These are phyloP conservation scores for Tulasnella calospora DNA, from an alignment of 768 basidiomycete species.

Conservation along the genomic window DNA sequence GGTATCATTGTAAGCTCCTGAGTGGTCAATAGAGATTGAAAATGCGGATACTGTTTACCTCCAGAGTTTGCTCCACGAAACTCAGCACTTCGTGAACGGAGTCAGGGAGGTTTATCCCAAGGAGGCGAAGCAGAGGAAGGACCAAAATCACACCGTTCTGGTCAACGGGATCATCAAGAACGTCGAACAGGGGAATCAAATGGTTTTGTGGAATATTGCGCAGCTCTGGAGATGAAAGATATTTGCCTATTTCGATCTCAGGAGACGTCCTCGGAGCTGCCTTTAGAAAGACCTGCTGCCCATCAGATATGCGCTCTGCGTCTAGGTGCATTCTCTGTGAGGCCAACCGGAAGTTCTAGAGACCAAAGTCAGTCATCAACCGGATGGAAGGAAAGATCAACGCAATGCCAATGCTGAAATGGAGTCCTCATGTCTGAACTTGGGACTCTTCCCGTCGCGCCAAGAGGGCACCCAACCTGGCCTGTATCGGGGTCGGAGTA, in stretches of 20 bases:
- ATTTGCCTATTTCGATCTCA: conserved; percentile 15
- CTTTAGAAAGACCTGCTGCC: conserved; percentile 9
- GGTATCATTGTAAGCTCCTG: neutral
- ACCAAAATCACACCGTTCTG: conserved; percentile 11
- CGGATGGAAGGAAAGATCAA: no score
- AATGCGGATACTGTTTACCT: neutral
- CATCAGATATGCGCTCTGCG: neutral
- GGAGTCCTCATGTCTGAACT: no score
- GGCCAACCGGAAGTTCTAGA: no score
- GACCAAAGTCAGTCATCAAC: no score
- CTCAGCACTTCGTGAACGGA: no score
- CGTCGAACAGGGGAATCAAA: conserved; percentile 10
- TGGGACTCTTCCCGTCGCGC: neutral
- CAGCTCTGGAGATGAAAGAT: neutral
- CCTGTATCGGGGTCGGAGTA: conserved; percentile 23
- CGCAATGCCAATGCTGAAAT: no score
- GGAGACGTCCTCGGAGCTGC: neutral
- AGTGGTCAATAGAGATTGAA: no score
- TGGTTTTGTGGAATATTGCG: conserved; percentile 12
- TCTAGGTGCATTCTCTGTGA: neutral
- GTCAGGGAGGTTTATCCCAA: neutral
- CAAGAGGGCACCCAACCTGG: conserved; percentile 15
- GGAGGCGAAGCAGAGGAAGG: conserved; percentile 13
- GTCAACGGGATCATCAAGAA: conserved; percentile 3
- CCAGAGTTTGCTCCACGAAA: conserved; percentile 20